Evolutionary conservation across 768 basidiomycete genomes (phyloP).

Genomic region (Butyriboletus loyo): DNA sequence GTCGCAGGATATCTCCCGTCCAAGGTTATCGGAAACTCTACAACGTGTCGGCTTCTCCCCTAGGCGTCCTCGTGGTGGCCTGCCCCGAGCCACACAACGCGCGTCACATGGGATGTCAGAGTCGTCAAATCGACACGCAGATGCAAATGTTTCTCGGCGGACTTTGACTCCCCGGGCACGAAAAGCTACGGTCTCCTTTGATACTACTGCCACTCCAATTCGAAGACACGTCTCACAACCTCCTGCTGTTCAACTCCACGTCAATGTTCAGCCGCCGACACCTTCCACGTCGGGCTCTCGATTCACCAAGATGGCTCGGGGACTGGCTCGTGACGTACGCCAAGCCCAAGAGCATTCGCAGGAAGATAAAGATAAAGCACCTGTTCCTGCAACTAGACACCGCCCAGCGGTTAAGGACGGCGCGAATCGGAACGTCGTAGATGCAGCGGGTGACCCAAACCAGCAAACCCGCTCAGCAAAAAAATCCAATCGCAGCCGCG

Average conservation of each 20-base stretch:
- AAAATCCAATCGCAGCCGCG: conserved; percentile 34
- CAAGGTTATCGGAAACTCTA: conserved; percentile 69
- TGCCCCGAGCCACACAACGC: conserved; percentile 24
- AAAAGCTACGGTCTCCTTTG: conserved; percentile 29
- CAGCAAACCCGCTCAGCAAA: conserved; percentile 12
- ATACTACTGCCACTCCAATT: conserved; percentile 24
- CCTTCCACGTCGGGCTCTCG: conserved; percentile 54
- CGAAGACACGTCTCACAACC: conserved; percentile 25
- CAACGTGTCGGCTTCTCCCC: conserved; percentile 70
- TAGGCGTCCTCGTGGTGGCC: conserved; percentile 60
- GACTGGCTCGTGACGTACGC: conserved; percentile 54
- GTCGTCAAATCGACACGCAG: conserved; percentile 10
- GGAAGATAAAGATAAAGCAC: conserved; percentile 8
- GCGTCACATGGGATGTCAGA: conserved; percentile 9
- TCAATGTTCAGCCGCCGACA: conserved; percentile 58
- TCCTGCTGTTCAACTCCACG: conserved; percentile 41
- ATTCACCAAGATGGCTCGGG: conserved; percentile 59
- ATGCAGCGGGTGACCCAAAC: conserved; percentile 2
- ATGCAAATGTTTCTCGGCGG: conserved; percentile 18
- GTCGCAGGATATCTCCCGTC: conserved; percentile 45
- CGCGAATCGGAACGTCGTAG: conserved; percentile 24
- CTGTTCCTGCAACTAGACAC: neutral
- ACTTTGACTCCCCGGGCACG: conserved; percentile 35
- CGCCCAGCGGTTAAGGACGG: conserved; percentile 24
- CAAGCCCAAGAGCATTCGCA: conserved; percentile 32